Percentiles rank a stretch among this genome's conserved stretches.
phyloP scores from a whole-genome alignment of 441 rosid species.

The Populus trichocarpa region DNA sequence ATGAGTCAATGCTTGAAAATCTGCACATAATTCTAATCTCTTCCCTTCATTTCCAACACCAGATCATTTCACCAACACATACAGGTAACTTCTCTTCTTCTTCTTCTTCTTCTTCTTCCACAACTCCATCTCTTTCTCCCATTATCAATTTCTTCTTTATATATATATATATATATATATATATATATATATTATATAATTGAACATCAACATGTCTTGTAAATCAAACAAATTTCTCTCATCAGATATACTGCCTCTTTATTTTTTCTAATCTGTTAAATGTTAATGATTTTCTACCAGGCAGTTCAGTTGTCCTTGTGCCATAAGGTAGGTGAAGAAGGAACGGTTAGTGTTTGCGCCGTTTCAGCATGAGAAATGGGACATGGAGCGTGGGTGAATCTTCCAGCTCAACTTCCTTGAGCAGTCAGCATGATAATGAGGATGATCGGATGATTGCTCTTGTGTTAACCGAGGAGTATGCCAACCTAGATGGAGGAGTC shows the following conservation, averaged over 20 bases:
- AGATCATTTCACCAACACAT: neutral
- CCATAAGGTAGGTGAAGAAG: neutral
- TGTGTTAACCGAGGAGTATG: constrained; percentile 73
- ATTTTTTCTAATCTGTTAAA: neutral
- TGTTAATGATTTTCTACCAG: neutral
- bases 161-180: too few relatives aligned
- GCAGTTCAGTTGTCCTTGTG: neutral
- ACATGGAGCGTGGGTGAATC: constrained; percentile 47
- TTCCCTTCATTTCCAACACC: neutral
- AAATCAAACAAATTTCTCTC: neutral
- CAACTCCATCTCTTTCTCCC: neutral
- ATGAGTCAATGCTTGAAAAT: neutral
- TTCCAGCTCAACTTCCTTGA: constrained; percentile 73
- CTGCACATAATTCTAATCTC: neutral
- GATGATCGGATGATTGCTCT: constrained; percentile 90
- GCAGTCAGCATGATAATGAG: constrained; percentile 69
- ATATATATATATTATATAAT: too few relatives aligned
- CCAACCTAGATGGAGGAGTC: constrained; percentile 67
- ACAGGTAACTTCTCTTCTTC: neutral
- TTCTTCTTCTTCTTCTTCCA: neutral
- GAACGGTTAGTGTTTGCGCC: neutral
- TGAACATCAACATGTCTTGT: neutral
- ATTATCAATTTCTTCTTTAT: too few relatives aligned
- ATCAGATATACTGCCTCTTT: neutral
- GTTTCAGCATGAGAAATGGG: constrained; percentile 29